Evolutionary conservation across 2,329 filamentous ascomycete genomes (phyloP).

Genomic region (Phaeophleospora eucalypticola): DNA sequence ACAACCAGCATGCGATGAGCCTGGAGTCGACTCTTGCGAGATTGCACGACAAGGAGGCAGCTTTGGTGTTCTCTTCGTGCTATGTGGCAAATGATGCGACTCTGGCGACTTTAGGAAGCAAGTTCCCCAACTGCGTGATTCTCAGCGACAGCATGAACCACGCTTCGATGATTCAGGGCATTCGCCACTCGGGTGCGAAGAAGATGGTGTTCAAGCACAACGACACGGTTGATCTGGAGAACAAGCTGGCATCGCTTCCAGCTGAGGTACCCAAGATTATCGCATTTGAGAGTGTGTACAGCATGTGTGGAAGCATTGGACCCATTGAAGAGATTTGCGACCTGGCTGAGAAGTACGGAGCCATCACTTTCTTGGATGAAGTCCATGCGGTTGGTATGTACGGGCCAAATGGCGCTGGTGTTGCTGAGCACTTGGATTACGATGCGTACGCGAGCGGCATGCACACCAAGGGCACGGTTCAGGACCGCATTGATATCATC

Average conservation of each 20-base stretch:
- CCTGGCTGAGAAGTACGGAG: slow-evolving; percentile 93
- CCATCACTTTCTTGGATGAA: slow-evolving; percentile 95
- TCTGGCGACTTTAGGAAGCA: slow-evolving; percentile 91
- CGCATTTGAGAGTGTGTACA: slow-evolving; percentile 97
- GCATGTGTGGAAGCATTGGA: slow-evolving; percentile 97
- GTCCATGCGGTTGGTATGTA: slow-evolving; percentile 99
- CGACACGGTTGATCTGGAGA: slow-evolving; percentile 86
- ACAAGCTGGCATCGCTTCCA: slow-evolving; percentile 83
- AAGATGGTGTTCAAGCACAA: slow-evolving; percentile 99
- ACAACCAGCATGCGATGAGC: slow-evolving; percentile 88
- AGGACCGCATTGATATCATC: slow-evolving; percentile 97
- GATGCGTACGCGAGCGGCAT: slow-evolving; percentile 77
- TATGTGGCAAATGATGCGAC: slow-evolving; percentile 98
- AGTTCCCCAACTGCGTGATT: slow-evolving; percentile 93
- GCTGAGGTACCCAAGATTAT: slow-evolving; percentile 91
- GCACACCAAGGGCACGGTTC: slow-evolving; percentile 72
- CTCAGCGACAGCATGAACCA: slow-evolving; percentile 97
- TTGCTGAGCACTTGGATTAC: slow-evolving; percentile 95
- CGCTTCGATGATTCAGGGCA: slow-evolving; percentile 98
- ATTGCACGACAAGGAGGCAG: slow-evolving; percentile 85
- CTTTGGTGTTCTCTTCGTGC: slow-evolving; percentile 94
- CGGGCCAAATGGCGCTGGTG: slow-evolving; percentile 88
- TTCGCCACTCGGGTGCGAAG: slow-evolving; percentile 91
- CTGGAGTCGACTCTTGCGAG: slow-evolving; percentile 79
- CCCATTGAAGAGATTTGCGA: slow-evolving; percentile 96